These are phyloP conservation scores for Rhizopogon parksii DNA, from an alignment of 1,284 basidiomycete species.

Conservation along the genomic window DNA sequence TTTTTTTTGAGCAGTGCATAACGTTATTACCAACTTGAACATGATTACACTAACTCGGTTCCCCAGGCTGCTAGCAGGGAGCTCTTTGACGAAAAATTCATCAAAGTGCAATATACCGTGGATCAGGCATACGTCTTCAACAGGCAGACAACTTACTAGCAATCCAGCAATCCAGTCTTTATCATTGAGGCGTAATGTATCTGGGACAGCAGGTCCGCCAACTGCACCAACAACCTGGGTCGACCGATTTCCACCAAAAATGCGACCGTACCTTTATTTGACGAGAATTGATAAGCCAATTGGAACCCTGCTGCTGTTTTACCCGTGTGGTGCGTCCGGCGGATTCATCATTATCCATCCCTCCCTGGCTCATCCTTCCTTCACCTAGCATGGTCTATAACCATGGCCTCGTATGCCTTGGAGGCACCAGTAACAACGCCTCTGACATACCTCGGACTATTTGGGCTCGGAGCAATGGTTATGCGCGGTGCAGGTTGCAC, in stretches of 20 bases:
- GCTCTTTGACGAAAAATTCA: not conserved
- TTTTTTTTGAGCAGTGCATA: too few species aligned
- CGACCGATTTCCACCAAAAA: conserved; percentile 50
- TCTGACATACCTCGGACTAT: conserved; percentile 73
- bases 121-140: not conserved
- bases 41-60: not conserved
- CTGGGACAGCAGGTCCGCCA: conserved; percentile 17
- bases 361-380: not conserved
- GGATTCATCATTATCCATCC: not conserved
- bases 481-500: conserved; percentile 99
- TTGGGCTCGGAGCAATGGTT: conserved; percentile 85
- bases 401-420: conserved; percentile 82
- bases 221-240: conserved; percentile 52
- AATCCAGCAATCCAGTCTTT: not conserved
- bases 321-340: conserved; percentile 76
- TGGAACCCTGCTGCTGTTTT: conserved; percentile 85
- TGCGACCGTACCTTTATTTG: conserved; percentile 78
- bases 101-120: not conserved
- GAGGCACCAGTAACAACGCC: conserved; percentile 61
- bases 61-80: not conserved
- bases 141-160: not conserved
- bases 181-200: conserved; percentile 13
- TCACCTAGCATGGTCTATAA: conserved; percentile 84
- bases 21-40: too few species aligned
- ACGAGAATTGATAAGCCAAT: conserved; percentile 94